Conservation (phyloP, 2,329 filamentous ascomycete genomes). For the Fusarium subtropicale region DNA sequence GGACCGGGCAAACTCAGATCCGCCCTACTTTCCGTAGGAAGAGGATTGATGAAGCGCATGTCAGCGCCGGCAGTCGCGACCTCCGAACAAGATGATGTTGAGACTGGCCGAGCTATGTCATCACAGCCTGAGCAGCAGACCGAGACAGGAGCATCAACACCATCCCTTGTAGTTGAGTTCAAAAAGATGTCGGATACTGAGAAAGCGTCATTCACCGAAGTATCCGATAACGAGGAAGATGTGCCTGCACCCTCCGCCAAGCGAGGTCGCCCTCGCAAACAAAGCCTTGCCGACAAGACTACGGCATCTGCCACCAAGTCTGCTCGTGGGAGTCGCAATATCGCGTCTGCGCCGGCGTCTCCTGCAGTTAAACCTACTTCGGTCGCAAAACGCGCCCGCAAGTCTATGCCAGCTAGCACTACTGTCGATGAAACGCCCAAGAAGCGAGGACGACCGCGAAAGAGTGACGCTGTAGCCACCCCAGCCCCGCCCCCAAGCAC, state of each 20-base stretch:
- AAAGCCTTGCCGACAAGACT: conserved; percentile 21
- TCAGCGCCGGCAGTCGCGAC: conserved; percentile 23
- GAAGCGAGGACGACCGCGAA: conserved; percentile 43
- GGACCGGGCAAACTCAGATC: not conserved
- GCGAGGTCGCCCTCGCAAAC: conserved; percentile 31
- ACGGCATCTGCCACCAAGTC: conserved; percentile 18
- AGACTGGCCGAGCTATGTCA: conserved; percentile 8
- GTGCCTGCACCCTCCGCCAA: conserved; percentile 11
- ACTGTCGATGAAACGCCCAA: conserved; percentile 32
- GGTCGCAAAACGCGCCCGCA: conserved; percentile 28
- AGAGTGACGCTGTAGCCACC: conserved; percentile 38
- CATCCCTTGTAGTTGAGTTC: conserved; percentile 31
- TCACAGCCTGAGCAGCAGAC: conserved; percentile 12
- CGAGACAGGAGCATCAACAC: conserved; percentile 25
- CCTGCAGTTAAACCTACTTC: conserved; percentile 22
- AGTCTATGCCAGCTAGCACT: conserved; percentile 42
- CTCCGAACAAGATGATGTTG: not conserved
- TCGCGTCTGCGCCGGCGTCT: conserved; percentile 26
- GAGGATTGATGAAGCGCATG: conserved; percentile 30
- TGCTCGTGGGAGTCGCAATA: conserved; percentile 22
- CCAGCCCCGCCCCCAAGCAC: conserved; percentile 25
- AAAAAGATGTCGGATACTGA: conserved; percentile 30
- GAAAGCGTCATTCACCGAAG: conserved; percentile 29
- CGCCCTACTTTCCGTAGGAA: conserved; percentile 26
- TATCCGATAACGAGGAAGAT: not conserved